These are phyloP conservation scores for Suillus brevipes DNA, from an alignment of 768 basidiomycete genomes.

Conservation along the genomic window DNA sequence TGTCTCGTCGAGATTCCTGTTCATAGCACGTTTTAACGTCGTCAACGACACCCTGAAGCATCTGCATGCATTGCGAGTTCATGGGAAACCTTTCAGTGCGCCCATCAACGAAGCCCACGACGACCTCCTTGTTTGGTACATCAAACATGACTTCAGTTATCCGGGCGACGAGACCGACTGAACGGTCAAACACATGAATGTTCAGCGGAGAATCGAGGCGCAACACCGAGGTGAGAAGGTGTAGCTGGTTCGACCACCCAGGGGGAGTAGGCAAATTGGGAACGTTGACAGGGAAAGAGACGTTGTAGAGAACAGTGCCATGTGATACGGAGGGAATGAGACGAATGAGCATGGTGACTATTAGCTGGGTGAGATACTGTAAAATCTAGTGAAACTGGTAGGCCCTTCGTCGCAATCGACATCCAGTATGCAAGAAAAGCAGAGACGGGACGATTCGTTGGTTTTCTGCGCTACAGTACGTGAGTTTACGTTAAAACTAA, in stretches of 20 bases:
- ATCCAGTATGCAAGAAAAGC: constrained; percentile 28
- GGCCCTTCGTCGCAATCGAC: constrained; percentile 22
- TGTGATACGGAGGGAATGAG: constrained; percentile 46
- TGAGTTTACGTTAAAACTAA: constrained; percentile 31
- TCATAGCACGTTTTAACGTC: constrained; percentile 54
- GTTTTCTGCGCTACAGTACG: constrained; percentile 31
- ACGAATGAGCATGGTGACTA: constrained; percentile 54
- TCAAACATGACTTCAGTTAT: constrained; percentile 66
- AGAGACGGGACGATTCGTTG: constrained; percentile 16
- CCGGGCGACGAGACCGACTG: constrained; percentile 55
- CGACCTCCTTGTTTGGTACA: constrained; percentile 44
- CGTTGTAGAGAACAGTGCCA: constrained; percentile 58
- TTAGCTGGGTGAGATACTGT: constrained; percentile 28
- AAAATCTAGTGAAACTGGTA: constrained; percentile 21
- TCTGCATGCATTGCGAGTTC: constrained; percentile 39
- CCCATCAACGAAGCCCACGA: constrained; percentile 61
- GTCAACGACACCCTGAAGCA: constrained; percentile 50
- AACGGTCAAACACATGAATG: constrained; percentile 60
- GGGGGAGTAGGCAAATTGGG: constrained; percentile 40
- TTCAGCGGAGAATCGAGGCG: constrained; percentile 52
- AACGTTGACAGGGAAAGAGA: constrained; percentile 49
- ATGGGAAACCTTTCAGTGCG: constrained; percentile 49
- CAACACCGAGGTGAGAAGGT: constrained; percentile 46
- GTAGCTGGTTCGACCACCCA: constrained; percentile 57
- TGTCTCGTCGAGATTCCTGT: constrained; percentile 29